These are phyloP conservation scores for Gastrolobium villosum DNA, from an alignment of 306 rosid species.

Conservation along the genomic window DNA sequence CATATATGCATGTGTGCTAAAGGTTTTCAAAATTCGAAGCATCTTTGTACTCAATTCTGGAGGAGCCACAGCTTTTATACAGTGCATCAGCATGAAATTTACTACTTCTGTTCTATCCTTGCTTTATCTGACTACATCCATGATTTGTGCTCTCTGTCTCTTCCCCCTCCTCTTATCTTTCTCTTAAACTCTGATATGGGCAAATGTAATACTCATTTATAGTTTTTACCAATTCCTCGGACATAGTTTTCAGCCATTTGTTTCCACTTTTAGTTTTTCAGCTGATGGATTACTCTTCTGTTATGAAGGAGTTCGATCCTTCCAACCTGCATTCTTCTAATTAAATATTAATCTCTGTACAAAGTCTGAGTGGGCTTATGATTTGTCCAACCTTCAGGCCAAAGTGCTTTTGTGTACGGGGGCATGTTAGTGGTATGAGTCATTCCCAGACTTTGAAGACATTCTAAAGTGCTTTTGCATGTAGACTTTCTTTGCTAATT, in stretches of 20 bases:
- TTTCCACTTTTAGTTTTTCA: slow-evolving; percentile 25
- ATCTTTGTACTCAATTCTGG: slow-evolving; percentile 11
- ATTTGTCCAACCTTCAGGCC: slow-evolving; percentile 36
- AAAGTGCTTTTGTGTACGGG: slow-evolving; percentile 6
- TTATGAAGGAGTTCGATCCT: slow-evolving; percentile 14
- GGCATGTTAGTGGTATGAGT: slow-evolving; percentile 2
- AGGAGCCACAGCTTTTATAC: slow-evolving; percentile 17
- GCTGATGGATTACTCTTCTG: slow-evolving; percentile 7
- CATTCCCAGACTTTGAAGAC: background rate
- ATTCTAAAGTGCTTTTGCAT: too few relatives aligned
- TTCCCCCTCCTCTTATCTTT: background rate
- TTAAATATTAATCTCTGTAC: slow-evolving; percentile 25
- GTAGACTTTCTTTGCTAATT: too few relatives aligned
- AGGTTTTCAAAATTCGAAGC: slow-evolving; percentile 1
- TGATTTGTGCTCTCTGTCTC: slow-evolving; percentile 7
- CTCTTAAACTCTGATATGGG: slow-evolving; percentile 2
- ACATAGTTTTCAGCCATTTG: slow-evolving; percentile 24
- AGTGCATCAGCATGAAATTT: slow-evolving; percentile 37
- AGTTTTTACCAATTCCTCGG: slow-evolving; percentile 31
- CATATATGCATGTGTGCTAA: background rate
- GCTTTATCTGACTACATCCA: slow-evolving; percentile 12
- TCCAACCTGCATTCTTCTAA: background rate
- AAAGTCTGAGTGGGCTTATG: slow-evolving; percentile 18
- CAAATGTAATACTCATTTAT: slow-evolving; percentile 18
- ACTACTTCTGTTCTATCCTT: slow-evolving; percentile 13